Conservation (phyloP, 768 basidiomycete species). For the Coprinopsis strossmayeri region DNA sequence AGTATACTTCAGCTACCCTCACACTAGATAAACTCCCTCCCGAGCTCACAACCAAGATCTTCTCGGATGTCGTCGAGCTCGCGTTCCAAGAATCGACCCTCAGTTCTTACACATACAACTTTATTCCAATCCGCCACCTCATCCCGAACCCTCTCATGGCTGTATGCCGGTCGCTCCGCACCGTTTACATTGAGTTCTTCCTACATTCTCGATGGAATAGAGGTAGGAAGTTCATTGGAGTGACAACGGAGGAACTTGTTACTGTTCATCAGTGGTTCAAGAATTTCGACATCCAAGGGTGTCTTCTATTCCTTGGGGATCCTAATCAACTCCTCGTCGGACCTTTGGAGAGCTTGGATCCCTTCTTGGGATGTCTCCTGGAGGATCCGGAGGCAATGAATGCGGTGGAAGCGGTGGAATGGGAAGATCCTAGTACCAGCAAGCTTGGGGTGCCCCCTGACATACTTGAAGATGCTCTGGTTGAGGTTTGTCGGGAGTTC, state of each 20-base stretch:
- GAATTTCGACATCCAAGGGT: background rate
- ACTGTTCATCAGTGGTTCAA: background rate
- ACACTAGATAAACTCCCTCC: background rate
- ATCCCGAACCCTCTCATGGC: background rate
- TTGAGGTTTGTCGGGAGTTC: no score
- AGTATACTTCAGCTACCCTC: background rate
- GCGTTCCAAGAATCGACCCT: background rate
- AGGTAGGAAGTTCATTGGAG: background rate
- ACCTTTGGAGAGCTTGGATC: no score
- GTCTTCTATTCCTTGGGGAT: background rate
- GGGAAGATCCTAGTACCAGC: no score
- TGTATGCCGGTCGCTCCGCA: background rate
- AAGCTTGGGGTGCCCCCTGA: no score
- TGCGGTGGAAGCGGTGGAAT: no score
- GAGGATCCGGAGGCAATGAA: no score
- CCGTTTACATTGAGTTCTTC: background rate
- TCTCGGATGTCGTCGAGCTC: background rate
- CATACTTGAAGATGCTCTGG: no score
- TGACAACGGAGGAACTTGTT: background rate
- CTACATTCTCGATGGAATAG: background rate
- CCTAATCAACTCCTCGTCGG: background rate
- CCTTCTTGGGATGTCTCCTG: no score
- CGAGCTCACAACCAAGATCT: background rate
- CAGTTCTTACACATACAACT: background rate
- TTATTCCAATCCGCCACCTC: background rate